Base-by-base conservation (phyloP, 768 basidiomycete species). In the Phylloporus sp. region DNA sequence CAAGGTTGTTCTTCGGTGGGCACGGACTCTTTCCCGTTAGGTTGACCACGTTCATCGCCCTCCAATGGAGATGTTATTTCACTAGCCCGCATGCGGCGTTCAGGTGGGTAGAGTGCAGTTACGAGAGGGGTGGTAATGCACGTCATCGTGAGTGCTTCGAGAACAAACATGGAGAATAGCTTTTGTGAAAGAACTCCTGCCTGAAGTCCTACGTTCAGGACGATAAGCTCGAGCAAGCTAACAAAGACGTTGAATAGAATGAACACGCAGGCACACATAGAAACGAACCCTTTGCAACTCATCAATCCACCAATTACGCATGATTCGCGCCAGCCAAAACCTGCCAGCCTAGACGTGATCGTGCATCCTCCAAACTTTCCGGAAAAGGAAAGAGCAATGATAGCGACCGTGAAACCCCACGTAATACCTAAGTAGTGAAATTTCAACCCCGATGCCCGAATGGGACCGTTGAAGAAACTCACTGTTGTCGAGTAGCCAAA, bases 91-190 rank as follows among this genome's bases (percentile, higher is more conserved):
- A 70, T 65, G n/a, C 85, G 82, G 23, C 70, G 66, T 20, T 82
- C 73, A 4, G 80, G 83, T 0, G 88, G 90, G 59, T 91, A 90
- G 3, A 91, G 70, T n/a, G 66, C 58, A 2, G 73, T 76, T 15
- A 88, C 86, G 28, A 85, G 77, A 0, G 90, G 90, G 0, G 89
- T 91, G 0, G 93, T 94, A 72, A 92, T 79, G 72, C 88, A 90
- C 0, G 94, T 95, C 34, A 97, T 73, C 8, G 85, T 67, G 34
- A 94, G 71, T 0, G 90, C 86, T 62, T 88, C 86, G 18, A 97
- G 74, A 34, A 97, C 91, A 61, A 97, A 94, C 92, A 97, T 97
- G 1, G 91, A 88, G 71, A 97, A 95, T 10, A 95, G 86, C 26
- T 79, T 78, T 49, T 60, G 75, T 1, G 84, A 77, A 26, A 98